Percentiles rank a stretch among this genome's conserved stretches.
Evolutionary conservation across 2,329 filamentous ascomycete species (phyloP).

Genomic region (Penicillium brevicompactum): DNA sequence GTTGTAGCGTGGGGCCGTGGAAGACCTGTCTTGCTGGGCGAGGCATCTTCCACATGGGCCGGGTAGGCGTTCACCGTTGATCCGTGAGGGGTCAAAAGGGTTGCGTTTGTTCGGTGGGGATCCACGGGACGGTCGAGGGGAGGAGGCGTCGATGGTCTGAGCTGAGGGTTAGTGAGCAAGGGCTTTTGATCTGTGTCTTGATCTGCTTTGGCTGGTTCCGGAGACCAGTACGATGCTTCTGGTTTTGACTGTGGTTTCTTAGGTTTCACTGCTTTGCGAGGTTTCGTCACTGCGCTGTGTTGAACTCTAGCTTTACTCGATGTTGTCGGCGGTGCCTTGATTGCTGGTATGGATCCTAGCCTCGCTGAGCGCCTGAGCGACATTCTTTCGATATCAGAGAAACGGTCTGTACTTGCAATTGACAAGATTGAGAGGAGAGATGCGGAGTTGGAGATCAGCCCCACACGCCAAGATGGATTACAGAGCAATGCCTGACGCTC

Average conservation of each 20-base stretch:
- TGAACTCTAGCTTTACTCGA: slow-evolving; percentile 24
- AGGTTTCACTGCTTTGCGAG: slow-evolving; percentile 23
- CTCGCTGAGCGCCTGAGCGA: slow-evolving; percentile 56
- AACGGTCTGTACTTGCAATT: not conserved
- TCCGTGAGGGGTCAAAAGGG: slow-evolving; percentile 50
- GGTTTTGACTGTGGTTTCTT: slow-evolving; percentile 8
- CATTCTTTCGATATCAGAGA: slow-evolving; percentile 39
- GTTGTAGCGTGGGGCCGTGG: slow-evolving; percentile 60
- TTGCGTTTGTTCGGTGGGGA: slow-evolving; percentile 51
- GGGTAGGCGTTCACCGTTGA: slow-evolving; percentile 53
- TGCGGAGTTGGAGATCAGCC: slow-evolving; percentile 2
- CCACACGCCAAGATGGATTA: not conserved
- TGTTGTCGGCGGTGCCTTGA: slow-evolving; percentile 25
- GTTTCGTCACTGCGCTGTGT: slow-evolving; percentile 33
- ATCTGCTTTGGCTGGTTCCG: slow-evolving; percentile 24
- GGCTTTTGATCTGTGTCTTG: slow-evolving; percentile 35
- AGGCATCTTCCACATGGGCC: slow-evolving; percentile 37
- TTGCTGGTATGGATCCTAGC: slow-evolving; percentile 36
- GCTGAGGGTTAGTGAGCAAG: slow-evolving; percentile 28
- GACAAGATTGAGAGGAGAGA: not conserved
- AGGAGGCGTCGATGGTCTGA: slow-evolving; percentile 50
- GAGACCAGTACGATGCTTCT: slow-evolving; percentile 22
- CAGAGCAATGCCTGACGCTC: too few relatives aligned
- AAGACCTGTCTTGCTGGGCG: slow-evolving; percentile 44
- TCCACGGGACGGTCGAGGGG: slow-evolving; percentile 49